Conservation (phyloP, 345 rosid genomes). For the Sonneratia caseolaris region DNA sequence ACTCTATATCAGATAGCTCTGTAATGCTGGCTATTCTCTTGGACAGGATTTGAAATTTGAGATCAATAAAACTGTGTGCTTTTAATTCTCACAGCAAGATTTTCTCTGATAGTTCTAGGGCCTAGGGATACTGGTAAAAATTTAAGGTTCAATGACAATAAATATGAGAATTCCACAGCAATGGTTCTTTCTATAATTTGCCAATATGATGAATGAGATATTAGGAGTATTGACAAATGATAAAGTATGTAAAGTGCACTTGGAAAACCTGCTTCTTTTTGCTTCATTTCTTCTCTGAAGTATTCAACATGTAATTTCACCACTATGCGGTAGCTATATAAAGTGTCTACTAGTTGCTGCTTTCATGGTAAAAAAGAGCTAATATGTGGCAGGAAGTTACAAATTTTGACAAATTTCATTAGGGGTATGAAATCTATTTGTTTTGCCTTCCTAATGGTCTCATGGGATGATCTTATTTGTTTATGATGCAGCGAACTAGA, state of each 20-base stretch:
- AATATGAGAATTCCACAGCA: neutral
- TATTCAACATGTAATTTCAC: neutral
- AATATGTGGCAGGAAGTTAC: too few species aligned
- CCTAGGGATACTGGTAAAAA: neutral
- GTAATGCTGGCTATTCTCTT: neutral
- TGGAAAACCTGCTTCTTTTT: neutral
- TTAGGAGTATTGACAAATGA: neutral
- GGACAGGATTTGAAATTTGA: neutral
- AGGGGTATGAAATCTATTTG: neutral
- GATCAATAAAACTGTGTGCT: neutral
- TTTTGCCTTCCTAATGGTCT: neutral
- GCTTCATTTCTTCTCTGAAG: neutral
- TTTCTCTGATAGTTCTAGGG: neutral
- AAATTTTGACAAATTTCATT: too few species aligned
- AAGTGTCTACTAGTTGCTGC: neutral
- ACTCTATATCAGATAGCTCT: neutral
- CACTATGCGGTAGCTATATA: neutral
- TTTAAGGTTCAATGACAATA: neutral
- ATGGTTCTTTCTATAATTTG: neutral
- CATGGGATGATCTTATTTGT: neutral
- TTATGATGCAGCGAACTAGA: constrained; percentile 64
- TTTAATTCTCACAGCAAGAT: neutral
- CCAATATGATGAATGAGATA: neutral
- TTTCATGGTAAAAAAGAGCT: too few species aligned
- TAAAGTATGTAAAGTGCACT: neutral